A percentile compares a stretch with the other conserved stretches of the same genome.
These are phyloP conservation scores for Kurtzmaniella quercitrusa DNA, from an alignment of 1,139 yeast genomes.

Conservation along the genomic window DNA sequence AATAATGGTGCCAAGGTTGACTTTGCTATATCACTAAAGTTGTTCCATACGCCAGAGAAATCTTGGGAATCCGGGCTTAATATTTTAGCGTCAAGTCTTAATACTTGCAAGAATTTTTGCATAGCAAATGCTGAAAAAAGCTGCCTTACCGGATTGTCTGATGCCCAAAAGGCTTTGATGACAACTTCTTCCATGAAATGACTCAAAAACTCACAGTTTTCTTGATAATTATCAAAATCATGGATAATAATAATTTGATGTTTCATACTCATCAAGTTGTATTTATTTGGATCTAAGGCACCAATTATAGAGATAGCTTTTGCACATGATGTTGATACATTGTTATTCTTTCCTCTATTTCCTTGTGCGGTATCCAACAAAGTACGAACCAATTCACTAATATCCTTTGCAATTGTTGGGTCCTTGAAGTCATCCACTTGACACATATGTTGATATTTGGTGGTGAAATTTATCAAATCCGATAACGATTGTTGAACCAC, in stretches of 20 bases:
- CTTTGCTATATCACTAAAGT: conserved; percentile 63
- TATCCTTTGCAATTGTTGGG: conserved; percentile 20
- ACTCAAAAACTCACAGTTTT: conserved; percentile 60
- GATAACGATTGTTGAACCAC: conserved; percentile 75
- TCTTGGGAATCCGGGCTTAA: conserved; percentile 18
- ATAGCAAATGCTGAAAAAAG: conserved; percentile 82
- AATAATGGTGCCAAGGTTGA: conserved; percentile 75
- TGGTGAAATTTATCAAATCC: conserved; percentile 56
- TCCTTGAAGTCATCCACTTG: conserved; percentile 35
- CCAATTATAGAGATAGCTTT: conserved; percentile 75
- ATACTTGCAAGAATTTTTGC: conserved; percentile 74
- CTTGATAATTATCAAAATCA: conserved; percentile 60
- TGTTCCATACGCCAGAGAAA: conserved; percentile 48
- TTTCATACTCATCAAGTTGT: conserved; percentile 44
- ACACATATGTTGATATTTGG: conserved; percentile 44
- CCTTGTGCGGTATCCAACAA: conserved; percentile 58
- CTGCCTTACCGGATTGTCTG: conserved; percentile 84
- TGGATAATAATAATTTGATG: conserved; percentile 48
- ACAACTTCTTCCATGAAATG: conserved; percentile 65
- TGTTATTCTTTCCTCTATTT: conserved; percentile 46
- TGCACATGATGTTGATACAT: conserved; percentile 58
- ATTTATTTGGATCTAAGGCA: conserved; percentile 64
- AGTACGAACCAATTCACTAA: conserved; percentile 48
- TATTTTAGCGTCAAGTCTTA: conserved; percentile 48
- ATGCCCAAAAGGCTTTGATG: conserved; percentile 82